Percentiles rank a stretch among this genome's conserved stretches.
phyloP scores from a whole-genome alignment of 2,329 filamentous ascomycete genomes.

The Aureobasidium sp. region DNA sequence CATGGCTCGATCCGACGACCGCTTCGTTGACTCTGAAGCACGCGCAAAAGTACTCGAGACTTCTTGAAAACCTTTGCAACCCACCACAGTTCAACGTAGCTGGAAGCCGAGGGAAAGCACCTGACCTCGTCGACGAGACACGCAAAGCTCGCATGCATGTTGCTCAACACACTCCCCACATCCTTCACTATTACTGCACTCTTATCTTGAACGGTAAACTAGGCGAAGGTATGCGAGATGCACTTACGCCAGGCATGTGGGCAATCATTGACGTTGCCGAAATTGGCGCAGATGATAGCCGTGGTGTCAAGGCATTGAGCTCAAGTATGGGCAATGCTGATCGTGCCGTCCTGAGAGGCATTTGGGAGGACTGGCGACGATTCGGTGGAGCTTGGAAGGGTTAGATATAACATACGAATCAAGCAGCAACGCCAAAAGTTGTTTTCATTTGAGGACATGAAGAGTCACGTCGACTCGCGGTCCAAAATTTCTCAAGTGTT shows the following conservation, averaged over 20 bases:
- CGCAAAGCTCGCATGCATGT: conserved; percentile 51
- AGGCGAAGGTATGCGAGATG: conserved; percentile 44
- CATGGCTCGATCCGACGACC: conserved; percentile 24
- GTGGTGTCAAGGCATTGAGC: conserved; percentile 42
- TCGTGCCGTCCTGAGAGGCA: conserved; percentile 43
- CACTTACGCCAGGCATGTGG: conserved; percentile 45
- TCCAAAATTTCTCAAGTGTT: too few relatives aligned
- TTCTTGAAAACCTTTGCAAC: conserved; percentile 53
- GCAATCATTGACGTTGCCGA: conserved; percentile 45
- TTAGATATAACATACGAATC: not conserved
- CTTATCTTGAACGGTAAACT: conserved; percentile 44
- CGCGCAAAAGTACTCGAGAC: conserved; percentile 43
- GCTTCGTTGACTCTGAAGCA: conserved; percentile 33
- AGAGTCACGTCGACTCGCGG: too few relatives aligned
- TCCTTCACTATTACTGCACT: conserved; percentile 50
- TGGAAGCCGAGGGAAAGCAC: conserved; percentile 26
- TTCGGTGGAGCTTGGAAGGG: conserved; percentile 22
- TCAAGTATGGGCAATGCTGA: conserved; percentile 44
- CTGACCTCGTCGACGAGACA: conserved; percentile 48
- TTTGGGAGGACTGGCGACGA: conserved; percentile 44
- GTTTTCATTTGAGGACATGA: too few relatives aligned
- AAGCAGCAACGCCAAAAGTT: too few relatives aligned
- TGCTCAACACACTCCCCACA: conserved; percentile 49
- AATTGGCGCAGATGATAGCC: conserved; percentile 31
- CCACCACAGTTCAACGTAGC: conserved; percentile 51